Evolutionary conservation across 169 alveolate species (phyloP), one percentile per base, ranked within the genome.

Genomic region (Plasmodium relictum): DNA sequence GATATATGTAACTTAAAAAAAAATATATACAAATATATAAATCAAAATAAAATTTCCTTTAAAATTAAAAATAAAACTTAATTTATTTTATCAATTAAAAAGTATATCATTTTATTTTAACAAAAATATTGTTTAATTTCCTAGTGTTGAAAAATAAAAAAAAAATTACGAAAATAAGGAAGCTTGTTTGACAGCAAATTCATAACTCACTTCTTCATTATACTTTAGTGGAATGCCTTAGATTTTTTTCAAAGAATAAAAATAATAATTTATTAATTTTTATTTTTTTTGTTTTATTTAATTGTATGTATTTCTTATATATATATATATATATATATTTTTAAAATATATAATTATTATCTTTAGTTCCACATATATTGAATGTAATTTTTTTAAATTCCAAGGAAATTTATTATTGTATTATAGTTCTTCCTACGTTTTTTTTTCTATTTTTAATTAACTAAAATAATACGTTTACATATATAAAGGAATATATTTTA

Each of bases 151-250:
- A 48, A 52, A 71, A 50, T 22, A 71, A n/a, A 56, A 18, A 3
- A 56, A 41, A 45, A 74, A 14, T 78, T 62, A 78, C 89, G 76
- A 78, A 62, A 78, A 78, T 69, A 78, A 68, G 66, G 89, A 78
- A 22, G 89, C 89, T 26, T 78, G 89, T 50, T 78, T 78, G 66
- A 78, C 89, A n/a, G 89, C 89, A 41, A 63, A 76, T 26, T 78
- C 73, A 50, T 78, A 78, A 24, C 54, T 62, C 44, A 66, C 89
- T 20, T 78, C 89, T 63, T 78, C 89, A 62, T 78, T 78, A 41
- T 78, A 78, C 48, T 78, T 78, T 14, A 78, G 52, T 22, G 89
- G 89, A 16, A 78, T 78, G 20, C 89, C 89, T 78, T 78, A 18
- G n/a, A 18, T 45, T 22, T 10, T 0, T 10, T 10, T 5, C 4